Evolutionary conservation across 2,329 filamentous ascomycete genomes (phyloP).

Genomic region (Xylariomycetidae sp.): DNA sequence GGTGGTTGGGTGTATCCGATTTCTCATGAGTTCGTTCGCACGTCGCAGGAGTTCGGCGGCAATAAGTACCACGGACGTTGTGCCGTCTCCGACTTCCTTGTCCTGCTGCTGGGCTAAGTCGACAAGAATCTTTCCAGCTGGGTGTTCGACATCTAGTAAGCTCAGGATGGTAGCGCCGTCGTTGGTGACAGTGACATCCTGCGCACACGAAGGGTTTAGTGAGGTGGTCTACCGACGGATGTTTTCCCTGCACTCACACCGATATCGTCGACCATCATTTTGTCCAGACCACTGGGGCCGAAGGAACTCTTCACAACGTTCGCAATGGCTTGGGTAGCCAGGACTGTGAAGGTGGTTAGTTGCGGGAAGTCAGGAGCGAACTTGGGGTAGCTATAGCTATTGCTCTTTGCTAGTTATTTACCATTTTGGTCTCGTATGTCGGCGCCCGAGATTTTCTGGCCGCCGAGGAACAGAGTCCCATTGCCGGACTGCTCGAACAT

Average conservation of each 20-base stretch:
- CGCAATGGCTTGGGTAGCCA: conserved; percentile 92
- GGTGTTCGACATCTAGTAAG: conserved; percentile 94
- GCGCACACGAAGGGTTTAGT: conserved; percentile 16
- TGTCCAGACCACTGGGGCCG: conserved; percentile 92
- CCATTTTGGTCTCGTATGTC: conserved; percentile 98
- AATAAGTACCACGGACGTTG: conserved; percentile 95
- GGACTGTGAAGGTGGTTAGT: conserved; percentile 50
- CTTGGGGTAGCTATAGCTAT: no score
- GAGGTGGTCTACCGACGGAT: conserved; percentile 8
- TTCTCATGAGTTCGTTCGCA: conserved; percentile 98
- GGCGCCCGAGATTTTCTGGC: conserved; percentile 92
- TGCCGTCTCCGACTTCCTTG: conserved; percentile 97
- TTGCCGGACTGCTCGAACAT: conserved; percentile 96
- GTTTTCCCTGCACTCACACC: conserved; percentile 56
- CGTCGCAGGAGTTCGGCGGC: conserved; percentile 89
- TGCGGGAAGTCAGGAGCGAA: conserved; percentile 9
- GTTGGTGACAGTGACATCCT: conserved; percentile 98
- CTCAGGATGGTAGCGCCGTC: conserved; percentile 96
- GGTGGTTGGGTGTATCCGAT: conserved; percentile 98
- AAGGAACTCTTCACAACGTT: conserved; percentile 99
- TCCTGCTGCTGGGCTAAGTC: conserved; percentile 98
- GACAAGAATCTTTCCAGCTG: conserved; percentile 95
- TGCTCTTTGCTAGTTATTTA: no score
- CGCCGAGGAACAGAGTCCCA: conserved; percentile 93
- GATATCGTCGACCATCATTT: conserved; percentile 99